Evolutionary conservation across 2,329 filamentous ascomycete species (phyloP).

Genomic region (Neofusicoccum sp.): DNA sequence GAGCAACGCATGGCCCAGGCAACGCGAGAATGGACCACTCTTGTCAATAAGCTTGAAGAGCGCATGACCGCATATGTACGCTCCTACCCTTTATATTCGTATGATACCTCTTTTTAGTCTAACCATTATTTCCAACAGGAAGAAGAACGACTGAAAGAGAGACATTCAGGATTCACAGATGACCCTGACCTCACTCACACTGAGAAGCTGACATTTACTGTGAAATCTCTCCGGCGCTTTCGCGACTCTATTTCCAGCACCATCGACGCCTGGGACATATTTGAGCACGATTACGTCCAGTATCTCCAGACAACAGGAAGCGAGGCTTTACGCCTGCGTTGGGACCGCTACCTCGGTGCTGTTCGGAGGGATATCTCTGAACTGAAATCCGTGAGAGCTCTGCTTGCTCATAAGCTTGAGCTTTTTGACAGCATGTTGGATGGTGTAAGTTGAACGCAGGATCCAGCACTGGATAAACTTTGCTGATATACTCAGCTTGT

Average conservation of each 20-base stretch:
- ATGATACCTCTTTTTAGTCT: background rate
- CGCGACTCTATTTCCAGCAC: conserved; percentile 4
- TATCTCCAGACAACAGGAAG: background rate
- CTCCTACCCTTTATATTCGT: too few relatives aligned
- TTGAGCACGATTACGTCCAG: background rate
- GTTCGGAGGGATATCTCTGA: conserved; percentile 5
- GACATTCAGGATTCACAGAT: too few relatives aligned
- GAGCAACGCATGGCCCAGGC: background rate
- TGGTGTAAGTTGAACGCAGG: background rate
- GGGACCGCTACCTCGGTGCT: background rate
- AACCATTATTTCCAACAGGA: background rate
- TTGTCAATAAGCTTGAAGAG: background rate
- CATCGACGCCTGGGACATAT: background rate
- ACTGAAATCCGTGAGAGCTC: background rate
- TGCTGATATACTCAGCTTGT: background rate
- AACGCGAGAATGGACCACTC: background rate
- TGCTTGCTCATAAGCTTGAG: background rate
- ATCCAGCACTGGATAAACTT: background rate
- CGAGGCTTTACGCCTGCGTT: background rate
- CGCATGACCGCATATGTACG: background rate
- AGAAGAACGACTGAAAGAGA: background rate
- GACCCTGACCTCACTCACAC: background rate
- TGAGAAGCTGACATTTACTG: background rate
- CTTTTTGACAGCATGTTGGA: conserved; percentile 15
- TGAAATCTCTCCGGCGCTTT: conserved; percentile 4